Evolutionary conservation across 2,329 filamentous ascomycete species (phyloP), one percentile per base, ranked within the genome.

Genomic region (Neonectria coccinea): DNA sequence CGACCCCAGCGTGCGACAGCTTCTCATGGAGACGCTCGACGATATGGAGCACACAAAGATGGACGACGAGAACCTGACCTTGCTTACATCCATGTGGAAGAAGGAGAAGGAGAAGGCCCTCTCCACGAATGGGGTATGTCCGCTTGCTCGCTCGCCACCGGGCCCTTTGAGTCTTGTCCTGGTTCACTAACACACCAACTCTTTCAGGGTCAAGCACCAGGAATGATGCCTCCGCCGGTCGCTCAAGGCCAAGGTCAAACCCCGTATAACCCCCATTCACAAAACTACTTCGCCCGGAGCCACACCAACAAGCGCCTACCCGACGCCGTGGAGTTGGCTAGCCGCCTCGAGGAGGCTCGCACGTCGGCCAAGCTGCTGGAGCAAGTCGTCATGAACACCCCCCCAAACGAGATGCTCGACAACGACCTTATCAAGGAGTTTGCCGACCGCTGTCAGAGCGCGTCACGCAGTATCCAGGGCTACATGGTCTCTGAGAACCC

Each of bases 361-460:
- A 97, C 93, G 2, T 97, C 94, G 3, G 94, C 95, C 7, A 95
- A 94, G 77, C 88, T 99, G 5, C 88, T 99, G n/a, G 87, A 93
- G 56, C 95, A 99, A 79, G 90, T 97, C 7, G 89, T 97, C 18
- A 92, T 95, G 79, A 94, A 92, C 62, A 97, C 94, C 0, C 89
- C 93, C 0, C 85, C 91, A 0, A 81, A 85, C 14, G 94, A 97
- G 75, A 83, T 97, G 25, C 84, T 94, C 20, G 79, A 84, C 58
- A 95, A 97, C 74, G 95, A 97, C n/a, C 85, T 99, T 56, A 90
- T 97, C 77, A 92, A 91, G 76, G 96, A 99, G 80, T 98, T 99
- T 76, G 89, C 91, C 52, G 91, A 96, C 71, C 90, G 96, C 25
- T 98, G 95, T 76, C 89, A 91, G 67, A 87, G 89, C 59, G 95